These are phyloP conservation scores for Septoria petroselini DNA, from an alignment of 2,329 filamentous ascomycete genomes.

Conservation along the genomic window DNA sequence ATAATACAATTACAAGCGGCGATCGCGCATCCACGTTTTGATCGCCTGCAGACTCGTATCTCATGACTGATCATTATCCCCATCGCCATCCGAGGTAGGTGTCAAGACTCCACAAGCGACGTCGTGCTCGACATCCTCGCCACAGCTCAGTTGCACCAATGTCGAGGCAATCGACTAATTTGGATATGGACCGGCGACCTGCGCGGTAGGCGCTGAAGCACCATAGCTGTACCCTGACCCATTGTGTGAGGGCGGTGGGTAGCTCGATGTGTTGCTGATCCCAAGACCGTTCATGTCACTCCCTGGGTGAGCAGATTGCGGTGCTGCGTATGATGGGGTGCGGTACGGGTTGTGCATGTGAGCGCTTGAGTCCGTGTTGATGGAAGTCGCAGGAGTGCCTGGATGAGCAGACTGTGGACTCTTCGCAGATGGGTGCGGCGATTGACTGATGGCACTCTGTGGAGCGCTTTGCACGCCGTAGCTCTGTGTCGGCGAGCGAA, in stretches of 20 bases:
- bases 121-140: too few relatives aligned
- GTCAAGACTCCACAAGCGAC: too few relatives aligned
- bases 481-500: constrained; percentile 33
- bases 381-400: constrained; percentile 21
- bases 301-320: constrained; percentile 27
- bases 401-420: constrained; percentile 30
- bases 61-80: background rate
- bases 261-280: constrained; percentile 30
- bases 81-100: background rate
- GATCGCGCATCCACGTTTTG: constrained; percentile 3
- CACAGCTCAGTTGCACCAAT: too few relatives aligned
- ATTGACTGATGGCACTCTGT: constrained; percentile 31
- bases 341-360: constrained; percentile 30
- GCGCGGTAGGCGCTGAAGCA: constrained; percentile 20
- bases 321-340: constrained; percentile 23
- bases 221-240: constrained; percentile 28
- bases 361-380: constrained; percentile 21
- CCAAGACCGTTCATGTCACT: constrained; percentile 35
- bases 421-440: constrained; percentile 32
- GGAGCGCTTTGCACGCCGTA: constrained; percentile 34
- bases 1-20: constrained; percentile 8
- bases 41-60: constrained; percentile 2
- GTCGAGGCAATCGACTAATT: constrained; percentile 4
- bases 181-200: constrained; percentile 23
- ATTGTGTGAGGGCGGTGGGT: constrained; percentile 27